Percentiles rank a stretch among this genome's conserved stretches.
These are phyloP conservation scores for Colletotrichum acutatum DNA, from an alignment of 2,329 filamentous ascomycete species.

Conservation along the genomic window DNA sequence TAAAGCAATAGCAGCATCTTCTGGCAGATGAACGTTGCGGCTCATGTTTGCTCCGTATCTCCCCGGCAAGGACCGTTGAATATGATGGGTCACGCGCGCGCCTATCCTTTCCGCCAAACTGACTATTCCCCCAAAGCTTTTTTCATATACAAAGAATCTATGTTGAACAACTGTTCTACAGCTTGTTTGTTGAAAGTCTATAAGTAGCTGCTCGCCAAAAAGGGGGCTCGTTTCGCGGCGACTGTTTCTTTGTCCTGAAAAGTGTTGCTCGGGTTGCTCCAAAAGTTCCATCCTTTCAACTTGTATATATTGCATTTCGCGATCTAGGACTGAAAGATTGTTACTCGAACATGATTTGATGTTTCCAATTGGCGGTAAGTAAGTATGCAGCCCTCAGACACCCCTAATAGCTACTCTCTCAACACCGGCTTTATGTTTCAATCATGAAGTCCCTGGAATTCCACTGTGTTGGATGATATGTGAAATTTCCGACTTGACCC, in stretches of 20 bases:
- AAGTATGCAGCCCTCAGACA: too few relatives aligned
- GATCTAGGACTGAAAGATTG: not conserved
- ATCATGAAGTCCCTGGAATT: too few relatives aligned
- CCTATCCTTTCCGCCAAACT: not conserved
- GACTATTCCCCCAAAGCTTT: not conserved
- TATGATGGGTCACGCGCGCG: not conserved
- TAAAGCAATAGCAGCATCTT: not conserved
- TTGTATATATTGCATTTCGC: not conserved
- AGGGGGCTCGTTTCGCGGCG: rapidly evolving
- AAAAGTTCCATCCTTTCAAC: not conserved
- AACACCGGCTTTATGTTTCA: too few relatives aligned
- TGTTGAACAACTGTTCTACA: not conserved
- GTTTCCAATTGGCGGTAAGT: rapidly evolving
- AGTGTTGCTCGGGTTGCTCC: not conserved
- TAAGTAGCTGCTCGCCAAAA: not conserved
- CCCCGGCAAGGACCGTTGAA: not conserved
- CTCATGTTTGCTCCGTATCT: not conserved
- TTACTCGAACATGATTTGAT: too few relatives aligned
- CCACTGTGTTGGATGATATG: too few relatives aligned
- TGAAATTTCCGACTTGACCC: too few relatives aligned
- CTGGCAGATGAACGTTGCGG: not conserved
- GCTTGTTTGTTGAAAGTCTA: not conserved
- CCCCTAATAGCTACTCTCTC: too few relatives aligned
- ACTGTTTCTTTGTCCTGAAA: not conserved
- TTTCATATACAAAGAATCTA: not conserved